A percentile compares a stretch with the other conserved stretches of the same genome.
Evolutionary conservation across 2,329 filamentous ascomycete species (phyloP).

Genomic region (Eurotiales sp.): DNA sequence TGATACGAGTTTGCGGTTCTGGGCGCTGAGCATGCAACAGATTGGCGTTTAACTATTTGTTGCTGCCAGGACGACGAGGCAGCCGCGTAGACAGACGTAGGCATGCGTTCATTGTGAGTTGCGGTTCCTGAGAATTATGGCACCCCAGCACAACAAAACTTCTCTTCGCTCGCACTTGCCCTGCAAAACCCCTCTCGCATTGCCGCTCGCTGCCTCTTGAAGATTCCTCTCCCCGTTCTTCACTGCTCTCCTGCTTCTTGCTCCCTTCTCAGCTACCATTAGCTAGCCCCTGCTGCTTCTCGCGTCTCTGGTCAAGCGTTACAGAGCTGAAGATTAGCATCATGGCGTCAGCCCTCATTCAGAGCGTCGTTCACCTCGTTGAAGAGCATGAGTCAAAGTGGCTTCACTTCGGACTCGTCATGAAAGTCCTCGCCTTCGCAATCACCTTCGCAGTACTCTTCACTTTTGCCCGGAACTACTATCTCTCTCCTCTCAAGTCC

Average conservation of each 20-base stretch:
- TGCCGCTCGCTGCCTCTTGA: no score
- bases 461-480: conserved; percentile 18
- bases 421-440: background rate
- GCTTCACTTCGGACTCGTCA: background rate
- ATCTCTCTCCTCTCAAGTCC: conserved; percentile 19
- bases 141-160: background rate
- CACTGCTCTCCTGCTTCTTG: no score
- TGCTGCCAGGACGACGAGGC: no score
- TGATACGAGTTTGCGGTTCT: no score
- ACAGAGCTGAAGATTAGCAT: background rate
- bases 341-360: background rate
- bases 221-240: no score
- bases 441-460: background rate
- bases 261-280: no score
- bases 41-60: no score
- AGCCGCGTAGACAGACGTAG: background rate
- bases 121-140: background rate
- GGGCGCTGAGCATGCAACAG: no score
- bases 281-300: no score
- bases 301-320: background rate
- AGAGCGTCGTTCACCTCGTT: background rate
- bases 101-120: background rate
- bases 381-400: background rate
- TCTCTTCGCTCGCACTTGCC: no score
- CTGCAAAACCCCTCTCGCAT: no score